phyloP scores from a whole-genome alignment of 345 rosid genomes.

The Camelina sativa region DNA sequence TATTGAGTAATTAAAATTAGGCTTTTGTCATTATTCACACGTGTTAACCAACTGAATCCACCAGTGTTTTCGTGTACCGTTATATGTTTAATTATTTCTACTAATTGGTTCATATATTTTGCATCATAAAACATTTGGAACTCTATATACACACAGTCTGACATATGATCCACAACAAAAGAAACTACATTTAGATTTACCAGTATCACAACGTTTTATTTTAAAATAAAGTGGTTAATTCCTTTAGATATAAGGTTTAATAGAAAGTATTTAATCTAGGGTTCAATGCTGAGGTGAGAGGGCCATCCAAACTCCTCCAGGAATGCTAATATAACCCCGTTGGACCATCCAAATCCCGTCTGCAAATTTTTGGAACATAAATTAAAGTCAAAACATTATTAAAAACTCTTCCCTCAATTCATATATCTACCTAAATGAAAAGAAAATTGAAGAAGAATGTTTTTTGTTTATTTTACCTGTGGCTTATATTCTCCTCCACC shows the following conservation, averaged over 20 bases:
- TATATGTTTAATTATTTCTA: not conserved
- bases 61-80: not conserved
- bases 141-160: not conserved
- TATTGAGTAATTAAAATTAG: not conserved
- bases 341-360: slow-evolving; percentile 99
- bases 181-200: not conserved
- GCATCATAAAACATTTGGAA: not conserved
- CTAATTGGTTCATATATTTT: too few relatives aligned
- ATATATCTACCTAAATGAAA: not conserved
- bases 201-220: slow-evolving; percentile 4
- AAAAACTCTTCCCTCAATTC: not conserved
- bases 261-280: slow-evolving; percentile 44
- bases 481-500: slow-evolving; percentile 74
- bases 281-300: slow-evolving; percentile 44
- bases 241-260: not conserved
- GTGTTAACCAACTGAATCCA: slow-evolving; percentile 26
- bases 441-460: slow-evolving; percentile 6
- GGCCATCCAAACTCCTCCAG: slow-evolving; percentile 98
- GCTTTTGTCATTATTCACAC: slow-evolving; percentile 12
- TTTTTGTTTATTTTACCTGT: slow-evolving; percentile 51
- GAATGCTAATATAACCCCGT: slow-evolving; percentile 81
- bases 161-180: not conserved
- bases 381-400: slow-evolving; percentile 7
- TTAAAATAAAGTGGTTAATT: not conserved
- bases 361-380: slow-evolving; percentile 44